These are phyloP conservation scores for Fusarium albidum DNA, from an alignment of 2,329 filamentous ascomycete genomes.

Conservation along the genomic window DNA sequence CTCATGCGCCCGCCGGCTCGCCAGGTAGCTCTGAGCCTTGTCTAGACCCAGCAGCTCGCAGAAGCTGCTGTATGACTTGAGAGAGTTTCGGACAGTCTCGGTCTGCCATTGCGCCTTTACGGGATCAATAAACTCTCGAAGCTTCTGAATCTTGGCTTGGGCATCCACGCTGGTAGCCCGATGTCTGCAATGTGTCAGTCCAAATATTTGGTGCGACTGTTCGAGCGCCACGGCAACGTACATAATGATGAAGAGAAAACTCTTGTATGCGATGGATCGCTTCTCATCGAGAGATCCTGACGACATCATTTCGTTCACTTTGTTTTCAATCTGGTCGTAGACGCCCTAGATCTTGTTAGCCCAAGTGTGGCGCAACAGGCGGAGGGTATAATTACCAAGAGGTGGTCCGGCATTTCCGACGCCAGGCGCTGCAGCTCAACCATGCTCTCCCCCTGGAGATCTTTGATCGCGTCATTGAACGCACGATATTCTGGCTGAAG, in stretches of 20 bases:
- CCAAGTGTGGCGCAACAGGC: background rate
- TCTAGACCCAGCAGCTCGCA: constrained; percentile 81
- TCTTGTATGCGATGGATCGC: constrained; percentile 84
- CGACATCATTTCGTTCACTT: constrained; percentile 81
- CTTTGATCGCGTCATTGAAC: constrained; percentile 90
- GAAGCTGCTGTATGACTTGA: constrained; percentile 81
- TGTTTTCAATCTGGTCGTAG: constrained; percentile 85
- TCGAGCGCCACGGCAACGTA: constrained; percentile 47
- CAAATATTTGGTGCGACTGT: background rate
- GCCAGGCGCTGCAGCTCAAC: constrained; percentile 89
- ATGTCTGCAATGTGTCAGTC: constrained; percentile 62
- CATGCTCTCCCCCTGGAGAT: constrained; percentile 84
- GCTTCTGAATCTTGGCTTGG: constrained; percentile 72
- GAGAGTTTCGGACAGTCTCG: constrained; percentile 69
- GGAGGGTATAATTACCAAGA: constrained; percentile 66
- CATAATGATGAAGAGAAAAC: constrained; percentile 94
- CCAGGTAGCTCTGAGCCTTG: constrained; percentile 82
- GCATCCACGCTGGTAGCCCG: constrained; percentile 79
- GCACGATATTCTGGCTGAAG: constrained; percentile 74
- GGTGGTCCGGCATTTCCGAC: constrained; percentile 88
- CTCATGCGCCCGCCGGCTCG: constrained; percentile 74
- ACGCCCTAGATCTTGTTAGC: constrained; percentile 64
- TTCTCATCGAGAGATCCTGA: constrained; percentile 81
- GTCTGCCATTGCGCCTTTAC: constrained; percentile 83
- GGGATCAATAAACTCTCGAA: constrained; percentile 82